phyloP scores from a whole-genome alignment of 2,329 filamentous ascomycete species.

The Fusarium buharicum region DNA sequence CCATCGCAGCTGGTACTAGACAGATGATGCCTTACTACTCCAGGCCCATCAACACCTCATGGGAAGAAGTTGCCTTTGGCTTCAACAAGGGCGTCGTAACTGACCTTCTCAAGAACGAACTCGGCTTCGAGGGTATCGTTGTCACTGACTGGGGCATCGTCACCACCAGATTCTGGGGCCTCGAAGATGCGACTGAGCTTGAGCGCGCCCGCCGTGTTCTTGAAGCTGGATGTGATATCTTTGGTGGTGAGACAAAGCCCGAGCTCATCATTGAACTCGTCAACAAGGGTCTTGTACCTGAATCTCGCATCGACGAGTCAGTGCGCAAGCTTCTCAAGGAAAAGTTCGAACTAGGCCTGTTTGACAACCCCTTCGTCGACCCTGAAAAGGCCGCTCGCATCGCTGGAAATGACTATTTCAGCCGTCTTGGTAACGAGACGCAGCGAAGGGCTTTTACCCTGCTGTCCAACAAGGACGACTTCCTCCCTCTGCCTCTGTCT shows the following conservation, averaged over 20 bases:
- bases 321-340: constrained; percentile 59
- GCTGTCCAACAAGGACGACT: constrained; percentile 40
- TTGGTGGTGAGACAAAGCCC: constrained; percentile 59
- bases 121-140: constrained; percentile 64
- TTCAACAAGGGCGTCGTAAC: constrained; percentile 65
- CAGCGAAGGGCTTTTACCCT: constrained; percentile 46
- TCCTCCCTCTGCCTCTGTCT: constrained; percentile 35
- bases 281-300: constrained; percentile 51
- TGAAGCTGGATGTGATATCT: constrained; percentile 63
- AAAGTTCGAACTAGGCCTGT: constrained; percentile 63
- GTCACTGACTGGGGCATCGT: constrained; percentile 64
- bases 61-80: constrained; percentile 59
- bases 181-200: constrained; percentile 55
- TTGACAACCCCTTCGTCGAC: constrained; percentile 63
- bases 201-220: constrained; percentile 52
- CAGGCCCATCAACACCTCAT: constrained; percentile 58
- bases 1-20: constrained; percentile 59
- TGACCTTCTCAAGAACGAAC: constrained; percentile 57
- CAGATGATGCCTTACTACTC: constrained; percentile 66
- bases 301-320: constrained; percentile 58
- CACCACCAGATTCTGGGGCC: constrained; percentile 63
- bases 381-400: constrained; percentile 46
- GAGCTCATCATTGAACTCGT: constrained; percentile 62
- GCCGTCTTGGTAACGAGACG: constrained; percentile 40
- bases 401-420: constrained; percentile 58